Conservation (phyloP, 1,139 yeast genomes). For the Debaryomyces coudertii region DNA sequence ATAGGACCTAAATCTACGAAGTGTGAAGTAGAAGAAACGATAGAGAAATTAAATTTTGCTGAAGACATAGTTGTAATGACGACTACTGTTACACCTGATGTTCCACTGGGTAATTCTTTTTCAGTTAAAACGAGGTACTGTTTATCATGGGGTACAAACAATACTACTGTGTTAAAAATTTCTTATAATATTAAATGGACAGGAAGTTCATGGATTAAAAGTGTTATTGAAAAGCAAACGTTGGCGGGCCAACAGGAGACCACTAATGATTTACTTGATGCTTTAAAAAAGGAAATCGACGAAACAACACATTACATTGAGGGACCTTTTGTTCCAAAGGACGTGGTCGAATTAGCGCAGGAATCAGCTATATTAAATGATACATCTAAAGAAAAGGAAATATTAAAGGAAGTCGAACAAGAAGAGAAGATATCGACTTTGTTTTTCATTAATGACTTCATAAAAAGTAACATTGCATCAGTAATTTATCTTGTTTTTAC, state of each 20-base stretch:
- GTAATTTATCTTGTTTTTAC: constrained; percentile 25
- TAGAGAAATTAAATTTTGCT: constrained; percentile 45
- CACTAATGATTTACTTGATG: constrained; percentile 34
- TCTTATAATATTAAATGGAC: constrained; percentile 56
- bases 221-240: constrained; percentile 56
- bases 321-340: constrained; percentile 21
- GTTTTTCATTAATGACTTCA: constrained; percentile 16
- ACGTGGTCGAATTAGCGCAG: not conserved
- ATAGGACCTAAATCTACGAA: constrained; percentile 62
- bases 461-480: constrained; percentile 21
- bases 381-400: constrained; percentile 11
- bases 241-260: constrained; percentile 50
- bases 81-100: constrained; percentile 56
- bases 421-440: not conserved
- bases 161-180: constrained; percentile 43
- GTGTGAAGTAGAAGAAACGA: constrained; percentile 50
- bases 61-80: constrained; percentile 41
- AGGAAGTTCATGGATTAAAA: constrained; percentile 59
- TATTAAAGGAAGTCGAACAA: not conserved
- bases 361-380: not conserved
- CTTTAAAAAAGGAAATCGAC: constrained; percentile 34
- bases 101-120: constrained; percentile 61
- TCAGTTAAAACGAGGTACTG: constrained; percentile 53
- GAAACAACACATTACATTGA: constrained; percentile 25
- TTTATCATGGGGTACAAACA: constrained; percentile 50